Evolutionary conservation across 495 filamentous ascomycete species (phyloP).

Genomic region (Penicillium steckii): DNA sequence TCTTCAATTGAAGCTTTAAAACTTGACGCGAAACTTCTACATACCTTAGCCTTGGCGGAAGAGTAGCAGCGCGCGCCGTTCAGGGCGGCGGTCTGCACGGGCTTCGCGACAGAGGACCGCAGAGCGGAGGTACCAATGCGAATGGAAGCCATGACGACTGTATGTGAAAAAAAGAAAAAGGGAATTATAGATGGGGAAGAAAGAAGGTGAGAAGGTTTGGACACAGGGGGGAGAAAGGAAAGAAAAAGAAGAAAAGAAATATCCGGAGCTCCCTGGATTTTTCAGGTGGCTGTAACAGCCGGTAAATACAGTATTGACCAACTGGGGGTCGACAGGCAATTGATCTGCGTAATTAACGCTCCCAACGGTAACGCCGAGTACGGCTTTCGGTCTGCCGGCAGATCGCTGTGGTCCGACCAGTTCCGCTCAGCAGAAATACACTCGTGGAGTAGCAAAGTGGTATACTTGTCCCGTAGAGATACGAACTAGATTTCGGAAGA

Average conservation of each 20-base stretch:
- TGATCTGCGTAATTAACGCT: constrained; percentile 2
- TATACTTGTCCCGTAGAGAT: too few species aligned
- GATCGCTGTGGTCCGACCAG: background rate
- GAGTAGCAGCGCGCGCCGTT: constrained; percentile 87
- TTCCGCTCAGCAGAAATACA: background rate
- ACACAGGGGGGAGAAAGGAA: constrained; percentile 23
- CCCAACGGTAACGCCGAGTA: constrained; percentile 3
- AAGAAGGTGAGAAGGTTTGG: constrained; percentile 18
- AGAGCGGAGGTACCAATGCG: constrained; percentile 73
- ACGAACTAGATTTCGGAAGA: too few species aligned
- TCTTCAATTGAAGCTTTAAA: constrained; percentile 17
- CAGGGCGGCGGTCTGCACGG: constrained; percentile 67
- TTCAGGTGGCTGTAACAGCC: constrained; percentile 21
- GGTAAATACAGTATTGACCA: background rate
- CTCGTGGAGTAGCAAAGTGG: too few species aligned
- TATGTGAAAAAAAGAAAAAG: constrained; percentile 41
- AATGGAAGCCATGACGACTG: constrained; percentile 67
- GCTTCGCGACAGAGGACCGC: constrained; percentile 64
- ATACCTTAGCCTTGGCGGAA: constrained; percentile 79
- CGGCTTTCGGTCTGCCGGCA: constrained; percentile 2
- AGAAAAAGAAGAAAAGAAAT: constrained; percentile 20
- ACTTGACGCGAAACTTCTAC: constrained; percentile 14
- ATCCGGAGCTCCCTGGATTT: constrained; percentile 25
- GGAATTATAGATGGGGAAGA: constrained; percentile 19
- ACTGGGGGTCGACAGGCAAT: background rate